Base-by-base conservation (phyloP, 208 protist genomes). In the Hexamita inflata region DNA sequence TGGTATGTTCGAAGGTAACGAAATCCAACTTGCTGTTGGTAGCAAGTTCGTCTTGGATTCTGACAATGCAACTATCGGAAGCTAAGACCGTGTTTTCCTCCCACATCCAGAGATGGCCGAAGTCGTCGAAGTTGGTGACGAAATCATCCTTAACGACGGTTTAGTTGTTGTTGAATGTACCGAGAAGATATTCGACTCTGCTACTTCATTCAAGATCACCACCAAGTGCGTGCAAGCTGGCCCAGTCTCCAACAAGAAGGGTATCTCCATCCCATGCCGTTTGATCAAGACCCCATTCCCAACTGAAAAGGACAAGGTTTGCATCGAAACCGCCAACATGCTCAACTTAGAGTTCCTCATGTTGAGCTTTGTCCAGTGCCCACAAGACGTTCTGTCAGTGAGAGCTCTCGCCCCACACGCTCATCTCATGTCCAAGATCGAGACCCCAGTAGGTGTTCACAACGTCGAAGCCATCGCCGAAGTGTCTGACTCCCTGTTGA, bases 381-480 rank as follows among this genome's bases (percentile, higher is more conserved):
- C 26, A 4, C 11, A n/a, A 2, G 64, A 70, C 64, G 64, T 70
- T 49, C 26, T 13, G 9, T 7, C 26, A 7, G 64, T 34, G 11
- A n/a, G 35, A n/a, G 35, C 11, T 9, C 9, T 42, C 64, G 42
- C 42, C 38, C 2, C 2, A n/a, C n/a, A n/a, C n/a, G n/a, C n/a
- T n/a, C n/a, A n/a, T n/a, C 73, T 85, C 45, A 83, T 82, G 53
- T 35, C 77, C 40, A 85, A 85, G 75, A 83, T 85, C 62, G 82
- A 85, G 59, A 85, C 84, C 75, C 82, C 82, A 9, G 53, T 73
- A 0, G 80, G 81, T 32, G 75, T 85, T 26, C 11, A 70, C 57
- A 59, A 76, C 60, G 66, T 85, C 34, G 59, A 77, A 19, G 78
- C 70, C 4, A 81, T 85, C 58, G 30, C 82, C n/a, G 61, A 57